Evolutionary conservation across 2,329 filamentous ascomycete genomes (phyloP).

Genomic region (Aspergillus nomiae): DNA sequence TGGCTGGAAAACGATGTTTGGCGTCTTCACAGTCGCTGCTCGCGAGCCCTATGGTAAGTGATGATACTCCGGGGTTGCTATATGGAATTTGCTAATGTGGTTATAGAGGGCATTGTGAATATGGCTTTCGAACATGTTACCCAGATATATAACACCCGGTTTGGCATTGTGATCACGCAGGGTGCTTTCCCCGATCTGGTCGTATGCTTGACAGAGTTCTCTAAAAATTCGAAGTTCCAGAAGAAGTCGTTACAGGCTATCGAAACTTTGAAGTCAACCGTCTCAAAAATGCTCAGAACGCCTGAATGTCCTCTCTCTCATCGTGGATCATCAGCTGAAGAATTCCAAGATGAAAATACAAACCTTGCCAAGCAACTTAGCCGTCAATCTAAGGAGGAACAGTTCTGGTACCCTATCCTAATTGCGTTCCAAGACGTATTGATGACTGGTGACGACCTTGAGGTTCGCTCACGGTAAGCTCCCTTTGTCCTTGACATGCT

Average conservation of each 20-base stretch:
- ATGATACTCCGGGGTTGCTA: not conserved
- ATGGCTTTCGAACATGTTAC: constrained; percentile 96
- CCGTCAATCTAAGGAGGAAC: constrained; percentile 89
- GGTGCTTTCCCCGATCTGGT: constrained; percentile 95
- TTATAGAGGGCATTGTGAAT: constrained; percentile 84
- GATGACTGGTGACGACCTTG: constrained; percentile 98
- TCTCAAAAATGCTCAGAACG: constrained; percentile 91
- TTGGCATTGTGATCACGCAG: constrained; percentile 93
- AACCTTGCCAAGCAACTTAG: constrained; percentile 64
- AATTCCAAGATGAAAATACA: constrained; percentile 48
- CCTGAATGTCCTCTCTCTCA: constrained; percentile 90
- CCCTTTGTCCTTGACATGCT: constrained; percentile 7
- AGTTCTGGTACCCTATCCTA: constrained; percentile 97
- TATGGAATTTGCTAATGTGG: constrained; percentile 22
- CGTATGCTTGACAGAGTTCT: constrained; percentile 96
- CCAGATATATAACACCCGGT: constrained; percentile 92
- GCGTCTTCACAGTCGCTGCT: constrained; percentile 94
- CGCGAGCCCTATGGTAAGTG: constrained; percentile 74
- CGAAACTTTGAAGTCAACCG: constrained; percentile 88
- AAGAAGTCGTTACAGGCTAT: constrained; percentile 97
- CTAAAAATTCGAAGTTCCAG: constrained; percentile 97
- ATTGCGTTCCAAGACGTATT: constrained; percentile 98
- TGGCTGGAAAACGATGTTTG: constrained; percentile 99
- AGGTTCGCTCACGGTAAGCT: constrained; percentile 72
- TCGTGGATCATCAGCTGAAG: constrained; percentile 52